These are phyloP conservation scores for Prunus fruticosa DNA, from an alignment of 306 rosid genomes.

Conservation along the genomic window DNA sequence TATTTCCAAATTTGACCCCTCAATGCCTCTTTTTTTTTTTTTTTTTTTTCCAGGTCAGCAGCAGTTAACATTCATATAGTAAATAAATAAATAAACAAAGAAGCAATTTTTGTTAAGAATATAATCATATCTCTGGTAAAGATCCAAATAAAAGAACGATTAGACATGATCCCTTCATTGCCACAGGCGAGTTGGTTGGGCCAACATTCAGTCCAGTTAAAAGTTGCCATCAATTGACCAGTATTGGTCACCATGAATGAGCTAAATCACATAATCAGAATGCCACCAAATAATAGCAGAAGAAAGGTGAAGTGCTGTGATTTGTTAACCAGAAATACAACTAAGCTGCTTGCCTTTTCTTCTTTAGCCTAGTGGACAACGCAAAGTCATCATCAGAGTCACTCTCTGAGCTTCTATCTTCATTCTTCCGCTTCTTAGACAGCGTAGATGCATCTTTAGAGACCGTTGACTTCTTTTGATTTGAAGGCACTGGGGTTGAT, in stretches of 20 bases:
- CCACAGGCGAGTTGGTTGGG: not conserved
- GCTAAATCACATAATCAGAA: constrained; percentile 10
- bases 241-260: not conserved
- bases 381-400: constrained; percentile 50
- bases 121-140: too few species aligned
- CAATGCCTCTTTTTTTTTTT: too few species aligned
- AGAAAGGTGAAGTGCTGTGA: constrained; percentile 4
- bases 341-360: constrained; percentile 49
- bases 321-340: not conserved
- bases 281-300: not conserved
- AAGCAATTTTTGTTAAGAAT: not conserved
- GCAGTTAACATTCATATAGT: too few species aligned
- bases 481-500: constrained; percentile 33
- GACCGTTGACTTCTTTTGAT: constrained; percentile 35
- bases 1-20: too few species aligned
- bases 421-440: constrained; percentile 55
- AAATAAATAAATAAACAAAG: too few species aligned
- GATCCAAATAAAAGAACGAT: too few species aligned
- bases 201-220: not conserved
- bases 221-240: not conserved
- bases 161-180: not conserved
- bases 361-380: not conserved
- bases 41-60: too few species aligned
- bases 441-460: constrained; percentile 35
- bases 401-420: constrained; percentile 40